Conservation (phyloP, 176 grass and related monocot species). For the Carex littledalei region DNA sequence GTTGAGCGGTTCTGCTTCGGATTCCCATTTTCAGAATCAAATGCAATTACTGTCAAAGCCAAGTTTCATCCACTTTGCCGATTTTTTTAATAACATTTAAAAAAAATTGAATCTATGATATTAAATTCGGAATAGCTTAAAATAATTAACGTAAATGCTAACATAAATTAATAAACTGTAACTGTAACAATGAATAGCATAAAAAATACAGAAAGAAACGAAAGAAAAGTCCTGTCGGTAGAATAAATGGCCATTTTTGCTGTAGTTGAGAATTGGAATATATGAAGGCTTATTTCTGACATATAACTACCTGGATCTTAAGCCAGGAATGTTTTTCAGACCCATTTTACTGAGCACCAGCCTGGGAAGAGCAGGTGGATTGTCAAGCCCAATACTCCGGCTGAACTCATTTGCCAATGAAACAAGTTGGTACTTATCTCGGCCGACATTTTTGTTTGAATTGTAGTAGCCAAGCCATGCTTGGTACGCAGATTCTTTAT, state of each 20-base stretch:
- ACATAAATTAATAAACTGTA: no score
- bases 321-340: slow-evolving; percentile 82
- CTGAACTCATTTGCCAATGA: slow-evolving; percentile 84
- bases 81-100: no score
- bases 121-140: no score
- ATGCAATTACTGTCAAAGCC: no score
- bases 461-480: slow-evolving; percentile 94
- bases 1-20: no score
- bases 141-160: no score
- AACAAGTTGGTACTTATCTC: slow-evolving; percentile 73
- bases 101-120: no score
- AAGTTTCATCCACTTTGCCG: no score
- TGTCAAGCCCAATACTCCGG: slow-evolving; percentile 61
- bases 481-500: slow-evolving; percentile 83
- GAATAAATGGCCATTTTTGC: not conserved
- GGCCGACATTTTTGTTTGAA: slow-evolving; percentile 73
- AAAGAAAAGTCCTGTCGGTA: not conserved
- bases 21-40: no score
- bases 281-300: not conserved
- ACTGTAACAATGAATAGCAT: not conserved
- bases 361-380: slow-evolving; percentile 69
- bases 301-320: slow-evolving; percentile 46
- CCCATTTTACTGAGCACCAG: slow-evolving; percentile 88
- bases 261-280: not conserved
- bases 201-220: not conserved